Evolutionary conservation across 2,329 filamentous ascomycete genomes (phyloP).

Genomic region (Colletotrichum sojae): DNA sequence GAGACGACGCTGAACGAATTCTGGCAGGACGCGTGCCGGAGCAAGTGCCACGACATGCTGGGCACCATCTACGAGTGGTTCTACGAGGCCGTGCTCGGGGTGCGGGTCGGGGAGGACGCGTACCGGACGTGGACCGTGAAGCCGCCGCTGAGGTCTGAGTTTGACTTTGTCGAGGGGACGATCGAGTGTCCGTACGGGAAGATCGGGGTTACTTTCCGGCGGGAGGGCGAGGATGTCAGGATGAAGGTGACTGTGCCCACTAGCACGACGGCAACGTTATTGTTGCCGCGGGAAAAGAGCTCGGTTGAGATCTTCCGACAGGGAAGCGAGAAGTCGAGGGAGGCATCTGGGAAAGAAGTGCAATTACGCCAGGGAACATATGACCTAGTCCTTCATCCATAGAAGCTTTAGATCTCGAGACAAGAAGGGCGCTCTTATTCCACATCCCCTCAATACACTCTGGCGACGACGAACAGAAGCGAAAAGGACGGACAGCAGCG

Average conservation of each 20-base stretch:
- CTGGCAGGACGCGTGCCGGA: conserved; percentile 59
- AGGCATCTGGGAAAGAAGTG: conserved; percentile 32
- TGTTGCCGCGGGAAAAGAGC: conserved; percentile 41
- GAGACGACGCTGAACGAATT: conserved; percentile 61
- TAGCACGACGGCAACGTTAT: conserved; percentile 43
- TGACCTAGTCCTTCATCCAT: conserved; percentile 28
- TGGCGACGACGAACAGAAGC: too few relatives aligned
- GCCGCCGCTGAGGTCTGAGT: conserved; percentile 57
- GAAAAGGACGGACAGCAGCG: too few relatives aligned
- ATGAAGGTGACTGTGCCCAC: conserved; percentile 42
- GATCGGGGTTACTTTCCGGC: conserved; percentile 47
- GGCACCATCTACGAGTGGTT: conserved; percentile 65
- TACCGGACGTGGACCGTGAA: conserved; percentile 57
- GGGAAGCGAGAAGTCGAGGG: conserved; percentile 6
- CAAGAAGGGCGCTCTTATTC: too few relatives aligned
- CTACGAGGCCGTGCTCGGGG: conserved; percentile 56
- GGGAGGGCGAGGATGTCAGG: conserved; percentile 36
- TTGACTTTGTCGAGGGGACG: conserved; percentile 53
- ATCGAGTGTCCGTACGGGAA: conserved; percentile 56
- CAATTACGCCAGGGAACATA: conserved; percentile 42
- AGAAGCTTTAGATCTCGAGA: background rate
- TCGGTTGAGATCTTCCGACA: conserved; percentile 38
- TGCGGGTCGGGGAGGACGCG: conserved; percentile 53
- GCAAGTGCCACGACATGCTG: conserved; percentile 63
- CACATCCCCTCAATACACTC: too few relatives aligned